phyloP scores from a whole-genome alignment of 164 flowering plant genomes.

The Stephania cephalantha region DNA sequence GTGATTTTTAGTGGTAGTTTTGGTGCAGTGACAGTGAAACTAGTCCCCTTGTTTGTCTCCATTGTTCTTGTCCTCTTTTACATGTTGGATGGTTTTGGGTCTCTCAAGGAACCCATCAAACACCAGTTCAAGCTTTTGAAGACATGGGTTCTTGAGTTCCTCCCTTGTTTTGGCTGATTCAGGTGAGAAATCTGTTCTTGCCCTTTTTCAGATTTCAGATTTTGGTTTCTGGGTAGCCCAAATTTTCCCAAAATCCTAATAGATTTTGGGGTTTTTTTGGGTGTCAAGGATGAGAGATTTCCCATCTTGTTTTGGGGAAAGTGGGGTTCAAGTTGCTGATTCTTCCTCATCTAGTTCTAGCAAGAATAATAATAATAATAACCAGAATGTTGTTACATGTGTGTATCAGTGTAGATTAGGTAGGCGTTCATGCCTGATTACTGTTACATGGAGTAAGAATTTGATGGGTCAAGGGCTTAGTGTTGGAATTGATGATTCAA shows the following conservation, averaged over 20 bases:
- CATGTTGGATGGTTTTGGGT: constrained; percentile 3
- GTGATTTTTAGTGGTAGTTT: constrained; percentile 1
- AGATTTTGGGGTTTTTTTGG: constrained; percentile 1
- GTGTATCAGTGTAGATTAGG: constrained; percentile 42
- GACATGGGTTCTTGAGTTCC: constrained; percentile 18
- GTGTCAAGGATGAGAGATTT: constrained; percentile 57
- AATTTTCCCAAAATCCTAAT: constrained; percentile 8
- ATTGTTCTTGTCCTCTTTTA: constrained; percentile 15
- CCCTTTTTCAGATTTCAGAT: not conserved
- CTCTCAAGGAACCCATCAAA: not conserved
- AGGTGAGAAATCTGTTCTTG: constrained; percentile 11
- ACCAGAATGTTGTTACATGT: constrained; percentile 53
- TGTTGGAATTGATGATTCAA: constrained; percentile 47
- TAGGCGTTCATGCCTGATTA: constrained; percentile 37
- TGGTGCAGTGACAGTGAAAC: constrained; percentile 23
- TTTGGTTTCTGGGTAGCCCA: not conserved
- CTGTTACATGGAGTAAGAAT: constrained; percentile 50
- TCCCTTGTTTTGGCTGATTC: constrained; percentile 8
- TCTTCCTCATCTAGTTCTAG: constrained; percentile 49
- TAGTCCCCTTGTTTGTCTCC: constrained; percentile 12
- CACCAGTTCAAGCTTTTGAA: constrained; percentile 2
- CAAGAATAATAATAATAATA: constrained; percentile 8
- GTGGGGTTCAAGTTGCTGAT: constrained; percentile 77
- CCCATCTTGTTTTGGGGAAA: constrained; percentile 81
- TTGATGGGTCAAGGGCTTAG: constrained; percentile 59